phyloP scores from a whole-genome alignment of 225 moss, liverwort and hornwort species.

The Pseudoscleropodium purum region DNA sequence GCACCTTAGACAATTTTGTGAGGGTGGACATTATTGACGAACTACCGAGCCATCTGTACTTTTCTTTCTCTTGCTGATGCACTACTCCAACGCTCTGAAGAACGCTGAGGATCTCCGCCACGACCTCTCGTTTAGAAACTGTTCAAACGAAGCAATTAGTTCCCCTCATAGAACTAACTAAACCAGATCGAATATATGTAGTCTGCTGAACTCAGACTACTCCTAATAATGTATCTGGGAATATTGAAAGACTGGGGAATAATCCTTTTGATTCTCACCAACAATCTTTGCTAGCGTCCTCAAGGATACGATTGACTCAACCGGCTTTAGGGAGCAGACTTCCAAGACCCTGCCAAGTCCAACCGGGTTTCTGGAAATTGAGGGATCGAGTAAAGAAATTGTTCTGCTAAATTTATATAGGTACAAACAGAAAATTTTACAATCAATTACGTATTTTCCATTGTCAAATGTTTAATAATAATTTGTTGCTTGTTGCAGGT shows the following conservation, averaged over 20 bases:
- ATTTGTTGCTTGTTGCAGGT: neutral
- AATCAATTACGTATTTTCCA: neutral
- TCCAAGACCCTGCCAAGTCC: slow-evolving; percentile 59
- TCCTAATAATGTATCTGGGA: neutral
- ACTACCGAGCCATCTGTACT: slow-evolving; percentile 75
- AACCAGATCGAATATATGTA: neutral
- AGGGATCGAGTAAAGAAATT: neutral
- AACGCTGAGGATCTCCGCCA: slow-evolving; percentile 68
- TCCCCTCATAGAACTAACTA: neutral
- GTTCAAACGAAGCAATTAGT: slow-evolving; percentile 1
- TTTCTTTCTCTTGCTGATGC: slow-evolving; percentile 66
- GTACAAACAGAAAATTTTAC: neutral
- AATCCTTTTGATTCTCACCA: slow-evolving; percentile 29
- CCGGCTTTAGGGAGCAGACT: slow-evolving; percentile 48
- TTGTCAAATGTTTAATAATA: neutral
- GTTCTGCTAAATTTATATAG: neutral
- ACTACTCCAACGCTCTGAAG: slow-evolving; percentile 73
- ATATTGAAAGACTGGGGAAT: neutral
- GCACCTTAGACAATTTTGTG: slow-evolving; percentile 43
- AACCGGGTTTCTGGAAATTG: neutral
- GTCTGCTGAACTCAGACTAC: neutral
- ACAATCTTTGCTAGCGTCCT: slow-evolving; percentile 56
- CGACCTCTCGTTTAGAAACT: slow-evolving; percentile 58
- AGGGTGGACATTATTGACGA: slow-evolving; percentile 44
- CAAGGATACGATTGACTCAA: slow-evolving; percentile 56